Percentiles rank a stretch among this genome's conserved stretches.
These are phyloP conservation scores for Glaciozyma antarctica DNA, from an alignment of 768 basidiomycete species.

Conservation along the genomic window DNA sequence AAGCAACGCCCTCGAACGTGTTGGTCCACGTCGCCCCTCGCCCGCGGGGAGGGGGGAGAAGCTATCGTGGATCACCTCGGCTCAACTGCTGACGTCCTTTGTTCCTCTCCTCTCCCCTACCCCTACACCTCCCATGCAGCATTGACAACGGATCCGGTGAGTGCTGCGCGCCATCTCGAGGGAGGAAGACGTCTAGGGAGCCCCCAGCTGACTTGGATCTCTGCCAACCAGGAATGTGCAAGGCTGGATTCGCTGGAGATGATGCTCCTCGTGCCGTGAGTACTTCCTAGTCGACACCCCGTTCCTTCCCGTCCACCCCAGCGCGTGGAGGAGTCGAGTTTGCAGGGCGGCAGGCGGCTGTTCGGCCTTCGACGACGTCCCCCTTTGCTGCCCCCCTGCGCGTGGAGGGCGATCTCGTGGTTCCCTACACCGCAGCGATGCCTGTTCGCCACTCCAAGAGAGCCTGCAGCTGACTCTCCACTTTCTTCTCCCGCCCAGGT, in stretches of 20 bases:
- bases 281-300: conserved; percentile 25
- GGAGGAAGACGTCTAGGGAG: too few relatives aligned
- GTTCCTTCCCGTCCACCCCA: background rate
- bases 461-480: conserved; percentile 4
- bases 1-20: too few relatives aligned
- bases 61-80: too few relatives aligned
- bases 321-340: background rate
- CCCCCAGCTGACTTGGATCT: too few relatives aligned
- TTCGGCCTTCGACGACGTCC: background rate
- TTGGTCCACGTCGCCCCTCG: too few relatives aligned
- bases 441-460: background rate
- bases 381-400: background rate
- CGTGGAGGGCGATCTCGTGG: background rate
- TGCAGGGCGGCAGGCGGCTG: background rate
- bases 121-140: too few relatives aligned
- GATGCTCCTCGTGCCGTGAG: conserved; percentile 83
- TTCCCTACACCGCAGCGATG: background rate
- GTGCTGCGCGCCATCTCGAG: background rate
- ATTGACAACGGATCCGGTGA: conserved; percentile 5
- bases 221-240: background rate
- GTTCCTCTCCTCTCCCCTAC: too few relatives aligned
- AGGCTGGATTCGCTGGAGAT: conserved; percentile 56
- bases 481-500: conserved; percentile 32
- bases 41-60: too few relatives aligned
- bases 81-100: too few relatives aligned